phyloP scores from a whole-genome alignment of 2,329 filamentous ascomycete species.

The Colletotrichum zoysiae region DNA sequence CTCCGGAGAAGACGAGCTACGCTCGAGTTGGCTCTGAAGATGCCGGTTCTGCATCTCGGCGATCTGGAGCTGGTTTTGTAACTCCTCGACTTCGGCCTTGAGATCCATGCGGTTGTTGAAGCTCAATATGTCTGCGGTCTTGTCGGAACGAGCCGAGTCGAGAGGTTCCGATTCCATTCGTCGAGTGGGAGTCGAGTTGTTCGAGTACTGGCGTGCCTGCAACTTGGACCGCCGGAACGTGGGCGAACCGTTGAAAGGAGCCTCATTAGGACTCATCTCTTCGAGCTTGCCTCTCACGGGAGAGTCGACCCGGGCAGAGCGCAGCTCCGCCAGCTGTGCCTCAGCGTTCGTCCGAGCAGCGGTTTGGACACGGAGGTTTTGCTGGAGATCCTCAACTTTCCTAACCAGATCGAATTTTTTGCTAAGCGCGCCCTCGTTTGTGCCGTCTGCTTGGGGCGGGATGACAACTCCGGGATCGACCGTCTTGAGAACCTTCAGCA shows the following conservation, averaged over 20 bases:
- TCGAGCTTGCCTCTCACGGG: constrained; percentile 82
- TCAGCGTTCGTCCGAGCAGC: constrained; percentile 87
- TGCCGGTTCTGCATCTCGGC: constrained; percentile 96
- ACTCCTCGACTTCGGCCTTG: constrained; percentile 88
- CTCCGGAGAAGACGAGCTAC: constrained; percentile 72
- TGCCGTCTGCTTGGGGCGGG: constrained; percentile 69
- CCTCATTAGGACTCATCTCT: constrained; percentile 88
- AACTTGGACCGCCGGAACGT: constrained; percentile 72
- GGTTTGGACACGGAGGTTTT: constrained; percentile 85
- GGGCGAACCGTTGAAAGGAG: constrained; percentile 79
- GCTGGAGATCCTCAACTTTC: constrained; percentile 89
- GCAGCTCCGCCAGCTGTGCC: constrained; percentile 81
- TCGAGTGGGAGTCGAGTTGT: constrained; percentile 82
- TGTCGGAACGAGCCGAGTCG: constrained; percentile 87
- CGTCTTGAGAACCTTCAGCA: constrained; percentile 85
- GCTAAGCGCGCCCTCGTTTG: constrained; percentile 71
- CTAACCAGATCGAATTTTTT: constrained; percentile 86
- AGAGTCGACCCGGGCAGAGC: constrained; percentile 76
- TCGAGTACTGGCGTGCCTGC: constrained; percentile 73
- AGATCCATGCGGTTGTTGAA: constrained; percentile 93
- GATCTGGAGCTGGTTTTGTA: constrained; percentile 94
- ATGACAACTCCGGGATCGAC: constrained; percentile 82
- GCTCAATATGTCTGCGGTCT: constrained; percentile 84
- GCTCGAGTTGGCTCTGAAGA: constrained; percentile 87
- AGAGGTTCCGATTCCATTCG: constrained; percentile 73